Percentiles rank a stretch among this genome's conserved stretches.
Evolutionary conservation across 2,329 filamentous ascomycete genomes (phyloP).

Genomic region (Microsporum ferrugineum): DNA sequence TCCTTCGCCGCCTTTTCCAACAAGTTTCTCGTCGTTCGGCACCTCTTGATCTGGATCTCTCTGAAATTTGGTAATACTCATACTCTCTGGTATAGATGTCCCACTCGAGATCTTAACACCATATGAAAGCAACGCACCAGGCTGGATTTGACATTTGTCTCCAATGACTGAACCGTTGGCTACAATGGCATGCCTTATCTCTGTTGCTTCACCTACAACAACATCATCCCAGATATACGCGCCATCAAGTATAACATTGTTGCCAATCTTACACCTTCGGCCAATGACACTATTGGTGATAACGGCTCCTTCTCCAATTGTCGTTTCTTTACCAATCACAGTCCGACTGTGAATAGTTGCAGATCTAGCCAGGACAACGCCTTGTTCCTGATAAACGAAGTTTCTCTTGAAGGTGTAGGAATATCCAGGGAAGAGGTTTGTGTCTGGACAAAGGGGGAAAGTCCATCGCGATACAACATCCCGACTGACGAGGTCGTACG

Average conservation of each 20-base stretch:
- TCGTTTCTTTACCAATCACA: constrained; percentile 65
- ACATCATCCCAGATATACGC: constrained; percentile 84
- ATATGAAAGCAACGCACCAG: constrained; percentile 69
- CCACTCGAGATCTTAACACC: constrained; percentile 60
- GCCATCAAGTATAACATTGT: constrained; percentile 64
- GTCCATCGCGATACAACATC: constrained; percentile 83
- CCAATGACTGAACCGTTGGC: constrained; percentile 63
- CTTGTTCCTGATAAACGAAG: constrained; percentile 65
- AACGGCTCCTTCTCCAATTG: constrained; percentile 58
- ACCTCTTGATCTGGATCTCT: constrained; percentile 34
- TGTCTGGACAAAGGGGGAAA: constrained; percentile 80
- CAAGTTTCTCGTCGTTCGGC: constrained; percentile 41
- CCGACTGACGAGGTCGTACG: constrained; percentile 79
- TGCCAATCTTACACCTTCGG: constrained; percentile 72
- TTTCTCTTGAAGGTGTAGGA: constrained; percentile 60
- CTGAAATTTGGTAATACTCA: constrained; percentile 36
- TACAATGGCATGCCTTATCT: constrained; percentile 61
- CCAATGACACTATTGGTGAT: constrained; percentile 73
- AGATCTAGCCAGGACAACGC: constrained; percentile 62
- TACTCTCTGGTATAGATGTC: constrained; percentile 33
- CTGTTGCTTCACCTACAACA: constrained; percentile 61
- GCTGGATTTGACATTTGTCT: constrained; percentile 54
- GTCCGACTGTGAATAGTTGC: constrained; percentile 57
- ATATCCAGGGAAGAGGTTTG: constrained; percentile 67
- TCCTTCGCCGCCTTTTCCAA: constrained; percentile 49